Evolutionary conservation across 306 rosid species (phyloP).

Genomic region (Parietaria judaica): DNA sequence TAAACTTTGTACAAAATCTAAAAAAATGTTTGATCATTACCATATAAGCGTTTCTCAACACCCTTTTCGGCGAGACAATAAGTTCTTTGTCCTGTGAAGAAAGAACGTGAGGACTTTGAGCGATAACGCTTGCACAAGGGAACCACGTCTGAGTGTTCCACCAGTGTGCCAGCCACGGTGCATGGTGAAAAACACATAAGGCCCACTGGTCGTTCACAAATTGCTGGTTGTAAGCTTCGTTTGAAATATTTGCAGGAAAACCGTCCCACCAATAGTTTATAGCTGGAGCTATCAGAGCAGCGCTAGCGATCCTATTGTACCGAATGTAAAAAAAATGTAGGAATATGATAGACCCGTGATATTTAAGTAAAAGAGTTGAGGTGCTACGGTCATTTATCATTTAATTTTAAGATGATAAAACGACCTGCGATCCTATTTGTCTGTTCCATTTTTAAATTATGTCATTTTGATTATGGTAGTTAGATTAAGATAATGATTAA

Average conservation of each 20-base stretch:
- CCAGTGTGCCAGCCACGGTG: conserved; percentile 84
- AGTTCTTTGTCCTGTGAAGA: conserved; percentile 44
- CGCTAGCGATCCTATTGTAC: conserved; percentile 68
- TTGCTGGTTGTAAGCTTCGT: conserved; percentile 33
- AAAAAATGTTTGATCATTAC: conserved; percentile 16
- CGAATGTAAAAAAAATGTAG: no score
- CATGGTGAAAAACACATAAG: conserved; percentile 56
- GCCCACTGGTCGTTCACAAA: conserved; percentile 61
- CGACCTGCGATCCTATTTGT: no score
- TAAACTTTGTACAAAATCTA: no score
- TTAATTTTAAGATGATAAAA: no score
- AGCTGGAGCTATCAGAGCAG: conserved; percentile 50
- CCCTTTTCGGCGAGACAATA: background rate
- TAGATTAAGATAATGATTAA: no score
- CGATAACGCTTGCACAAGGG: conserved; percentile 31
- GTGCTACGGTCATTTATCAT: no score
- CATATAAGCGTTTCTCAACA: conserved; percentile 9
- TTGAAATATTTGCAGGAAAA: conserved; percentile 56
- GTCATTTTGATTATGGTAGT: no score
- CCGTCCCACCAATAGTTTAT: conserved; percentile 82
- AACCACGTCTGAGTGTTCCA: conserved; percentile 91
- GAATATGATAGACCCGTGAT: no score
- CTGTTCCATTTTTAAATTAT: no score
- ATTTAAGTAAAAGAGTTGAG: no score
- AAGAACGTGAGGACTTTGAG: conserved; percentile 14